A percentile compares a stretch with the other conserved stretches of the same genome.
Evolutionary conservation across 2,329 filamentous ascomycete species (phyloP).

Genomic region (Emericellopsis atlantica): DNA sequence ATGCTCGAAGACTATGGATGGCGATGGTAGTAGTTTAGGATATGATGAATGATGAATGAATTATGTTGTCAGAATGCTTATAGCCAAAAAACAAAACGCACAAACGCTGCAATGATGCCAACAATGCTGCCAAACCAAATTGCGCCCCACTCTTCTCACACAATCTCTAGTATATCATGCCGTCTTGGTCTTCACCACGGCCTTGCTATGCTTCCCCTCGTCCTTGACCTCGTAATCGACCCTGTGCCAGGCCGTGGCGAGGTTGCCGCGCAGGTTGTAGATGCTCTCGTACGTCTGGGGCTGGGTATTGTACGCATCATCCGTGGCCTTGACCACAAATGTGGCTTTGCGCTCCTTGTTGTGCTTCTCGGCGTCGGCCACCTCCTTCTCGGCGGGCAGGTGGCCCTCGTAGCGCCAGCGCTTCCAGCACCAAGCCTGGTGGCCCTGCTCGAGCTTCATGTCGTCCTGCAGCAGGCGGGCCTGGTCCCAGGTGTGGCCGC

Average conservation of each 20-base stretch:
- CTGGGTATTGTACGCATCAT: constrained; percentile 35
- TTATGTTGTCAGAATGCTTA: too few relatives aligned
- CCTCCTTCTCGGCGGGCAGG: constrained; percentile 9
- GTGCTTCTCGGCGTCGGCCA: constrained; percentile 2
- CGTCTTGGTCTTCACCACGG: too few relatives aligned
- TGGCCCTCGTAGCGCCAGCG: constrained; percentile 24
- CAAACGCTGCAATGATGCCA: too few relatives aligned
- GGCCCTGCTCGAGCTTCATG: constrained; percentile 13
- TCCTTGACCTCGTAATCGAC: constrained; percentile 8
- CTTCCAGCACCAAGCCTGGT: constrained; percentile 33
- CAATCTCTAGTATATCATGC: not conserved
- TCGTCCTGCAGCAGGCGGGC: constrained; percentile 25
- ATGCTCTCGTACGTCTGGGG: constrained; percentile 27
- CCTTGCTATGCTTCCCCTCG: too few relatives aligned
- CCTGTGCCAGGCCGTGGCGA: constrained; percentile 33
- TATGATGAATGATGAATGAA: too few relatives aligned
- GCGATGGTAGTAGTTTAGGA: too few relatives aligned
- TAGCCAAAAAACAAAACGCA: too few relatives aligned
- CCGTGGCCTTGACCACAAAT: constrained; percentile 33
- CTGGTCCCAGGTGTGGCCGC: constrained; percentile 33
- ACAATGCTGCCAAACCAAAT: not conserved
- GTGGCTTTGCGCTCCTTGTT: constrained; percentile 13
- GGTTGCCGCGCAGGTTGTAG: constrained; percentile 31
- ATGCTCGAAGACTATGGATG: too few relatives aligned
- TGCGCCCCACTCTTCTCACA: not conserved